Evolutionary conservation across 352 stramenopile species (phyloP), one percentile per base, ranked within the genome.

Genomic region (Phytopythium chamaehyphon): DNA sequence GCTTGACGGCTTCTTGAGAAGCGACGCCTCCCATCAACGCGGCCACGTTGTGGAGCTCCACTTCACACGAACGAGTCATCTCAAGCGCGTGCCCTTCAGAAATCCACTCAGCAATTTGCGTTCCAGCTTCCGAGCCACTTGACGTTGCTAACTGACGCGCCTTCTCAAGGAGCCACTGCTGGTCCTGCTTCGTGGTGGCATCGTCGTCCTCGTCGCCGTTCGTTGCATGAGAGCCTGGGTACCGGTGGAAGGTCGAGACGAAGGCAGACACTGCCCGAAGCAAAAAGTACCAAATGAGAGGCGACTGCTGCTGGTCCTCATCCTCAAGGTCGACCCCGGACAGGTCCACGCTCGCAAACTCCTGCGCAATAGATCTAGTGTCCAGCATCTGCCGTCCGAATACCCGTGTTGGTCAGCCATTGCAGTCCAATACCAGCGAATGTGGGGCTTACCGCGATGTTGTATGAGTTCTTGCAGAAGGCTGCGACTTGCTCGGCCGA

Each of bases 1-100:
- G 62, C 71, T 99, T 99, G 44, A 99, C 79, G 15, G 94, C 95
- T 60, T 99, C 97, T 66, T 99, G 97, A 26, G 90, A 88, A 2
- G 95, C 96, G 16, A 99, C 85, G 18, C 96, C 97, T n/a, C 96
- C 97, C 47, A 99, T 79, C 18, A 99, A 69, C 22, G 91, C 88
- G 4, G 94, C 92, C 46, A 98, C 81, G 37, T 86, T 95, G 68
- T 99, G 95, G 50, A 98, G 66, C 65, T 99, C 94, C 0, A 86
- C 85, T 47, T 95, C 87, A 42, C 83, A 91, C 37, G 95, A 98
- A 1, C 97, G 87, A 11, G 84, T 88, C 57, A 98, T 84, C 66
- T 99, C 96, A 26, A 82, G 51, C 10, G 88, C 93, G 55, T 98
- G 88, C 31, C 80, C 74, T 11, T 49, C 38, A 5, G 65, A 88